Conservation (phyloP, 768 basidiomycete species). For the Kwoniella sp. region DNA sequence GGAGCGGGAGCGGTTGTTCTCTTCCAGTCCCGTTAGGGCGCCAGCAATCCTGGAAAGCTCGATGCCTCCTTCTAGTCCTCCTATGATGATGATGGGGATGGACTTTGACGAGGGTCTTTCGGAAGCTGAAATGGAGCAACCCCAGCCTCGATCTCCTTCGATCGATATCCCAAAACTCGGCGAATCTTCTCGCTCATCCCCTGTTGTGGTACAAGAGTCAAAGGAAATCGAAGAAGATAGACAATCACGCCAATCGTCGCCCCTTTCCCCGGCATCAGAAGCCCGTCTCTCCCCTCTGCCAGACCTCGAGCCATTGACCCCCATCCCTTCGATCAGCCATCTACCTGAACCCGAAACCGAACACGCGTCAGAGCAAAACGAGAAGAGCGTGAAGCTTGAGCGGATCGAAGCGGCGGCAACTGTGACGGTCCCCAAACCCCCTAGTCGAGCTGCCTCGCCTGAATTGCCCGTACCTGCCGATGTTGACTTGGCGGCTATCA, state of each 20-base stretch:
- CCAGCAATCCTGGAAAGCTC: conserved; percentile 9
- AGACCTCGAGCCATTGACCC: not conserved
- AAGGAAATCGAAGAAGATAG: conserved; percentile 4
- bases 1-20: conserved; percentile 22
- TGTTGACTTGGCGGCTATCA: conserved; percentile 47
- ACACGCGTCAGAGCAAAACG: not conserved
- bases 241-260: conserved; percentile 16
- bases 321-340: not conserved
- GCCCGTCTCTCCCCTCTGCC: conserved; percentile 11
- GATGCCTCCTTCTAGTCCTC: conserved; percentile 36
- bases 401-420: conserved; percentile 4
- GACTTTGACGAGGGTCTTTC: conserved; percentile 18
- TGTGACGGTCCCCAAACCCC: not conserved
- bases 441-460: conserved; percentile 10
- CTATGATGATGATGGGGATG: conserved; percentile 14
- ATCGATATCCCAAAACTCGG: not conserved
- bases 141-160: not conserved
- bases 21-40: conserved; percentile 16
- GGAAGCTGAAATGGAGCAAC: conserved; percentile 5
- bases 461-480: conserved; percentile 19
- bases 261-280: conserved; percentile 19
- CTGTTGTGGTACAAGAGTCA: not conserved
- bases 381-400: conserved; percentile 19
- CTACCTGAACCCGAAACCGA: conserved; percentile 1
- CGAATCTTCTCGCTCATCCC: not conserved